phyloP scores from a whole-genome alignment of 345 rosid genomes.

The Iberis pinnata region DNA sequence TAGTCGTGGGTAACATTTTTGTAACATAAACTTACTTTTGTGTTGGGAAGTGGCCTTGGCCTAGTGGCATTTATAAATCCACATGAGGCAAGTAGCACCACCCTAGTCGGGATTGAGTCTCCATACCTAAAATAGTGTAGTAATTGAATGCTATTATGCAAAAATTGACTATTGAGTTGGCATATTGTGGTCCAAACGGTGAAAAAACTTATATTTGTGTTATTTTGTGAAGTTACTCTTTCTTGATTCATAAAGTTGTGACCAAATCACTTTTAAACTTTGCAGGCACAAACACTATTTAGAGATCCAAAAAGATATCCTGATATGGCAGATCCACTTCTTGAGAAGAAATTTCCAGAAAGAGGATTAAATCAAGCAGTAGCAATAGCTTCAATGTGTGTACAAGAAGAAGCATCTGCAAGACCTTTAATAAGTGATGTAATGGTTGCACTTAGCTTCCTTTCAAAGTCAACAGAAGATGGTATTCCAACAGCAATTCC shows the following conservation, averaged over 20 bases:
- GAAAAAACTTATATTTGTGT: no score
- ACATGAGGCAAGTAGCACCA: no score
- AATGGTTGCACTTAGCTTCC: slow-evolving; percentile 60
- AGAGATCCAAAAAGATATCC: slow-evolving; percentile 61
- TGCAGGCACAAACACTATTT: slow-evolving; percentile 63
- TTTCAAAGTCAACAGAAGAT: slow-evolving; percentile 33
- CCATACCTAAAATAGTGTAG: no score
- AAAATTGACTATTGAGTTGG: no score
- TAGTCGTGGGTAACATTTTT: no score
- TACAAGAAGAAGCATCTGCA: slow-evolving; percentile 62
- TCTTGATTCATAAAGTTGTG: slow-evolving; percentile 3
- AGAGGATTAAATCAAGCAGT: slow-evolving; percentile 73
- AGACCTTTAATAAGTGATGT: slow-evolving; percentile 80
- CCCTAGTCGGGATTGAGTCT: no score
- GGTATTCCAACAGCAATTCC: slow-evolving; percentile 27
- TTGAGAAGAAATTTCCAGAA: slow-evolving; percentile 45
- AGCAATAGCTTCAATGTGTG: slow-evolving; percentile 84
- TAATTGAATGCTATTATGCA: no score
- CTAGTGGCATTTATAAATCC: no score
- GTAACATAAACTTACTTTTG: no score
- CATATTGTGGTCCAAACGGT: no score
- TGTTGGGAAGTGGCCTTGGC: no score
- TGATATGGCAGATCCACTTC: slow-evolving; percentile 64
- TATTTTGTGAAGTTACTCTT: no score
- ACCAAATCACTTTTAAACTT: not conserved